A percentile compares a stretch with the other conserved stretches of the same genome.
These are phyloP conservation scores for Aegilops longissima DNA, from an alignment of 176 grass and related monocot genomes.

Conservation along the genomic window DNA sequence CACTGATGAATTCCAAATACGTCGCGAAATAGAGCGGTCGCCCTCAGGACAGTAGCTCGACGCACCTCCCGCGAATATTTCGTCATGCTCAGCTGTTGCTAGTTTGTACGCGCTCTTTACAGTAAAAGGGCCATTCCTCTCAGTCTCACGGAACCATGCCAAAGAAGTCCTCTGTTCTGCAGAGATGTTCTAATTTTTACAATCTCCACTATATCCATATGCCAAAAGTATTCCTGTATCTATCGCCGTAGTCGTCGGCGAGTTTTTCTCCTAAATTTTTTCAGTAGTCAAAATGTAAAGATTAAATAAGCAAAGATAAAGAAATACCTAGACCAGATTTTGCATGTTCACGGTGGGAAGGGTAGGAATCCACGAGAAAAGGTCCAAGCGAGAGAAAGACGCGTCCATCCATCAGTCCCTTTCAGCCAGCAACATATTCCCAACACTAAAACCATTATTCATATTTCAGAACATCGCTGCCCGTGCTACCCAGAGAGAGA, in stretches of 20 bases:
- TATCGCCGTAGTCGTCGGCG: neutral
- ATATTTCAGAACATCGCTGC: neutral
- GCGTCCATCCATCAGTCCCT: conserved; percentile 11
- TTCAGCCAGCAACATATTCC: conserved; percentile 24
- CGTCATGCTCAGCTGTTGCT: too few relatives aligned
- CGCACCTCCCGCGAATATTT: too few relatives aligned
- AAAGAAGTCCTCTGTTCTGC: too few relatives aligned
- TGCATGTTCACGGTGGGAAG: neutral
- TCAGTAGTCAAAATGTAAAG: neutral
- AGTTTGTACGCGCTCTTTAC: too few relatives aligned
- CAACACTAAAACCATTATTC: neutral
- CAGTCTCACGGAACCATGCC: too few relatives aligned
- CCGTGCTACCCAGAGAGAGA: conserved; percentile 7
- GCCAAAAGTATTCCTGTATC: too few relatives aligned
- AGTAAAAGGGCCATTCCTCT: too few relatives aligned
- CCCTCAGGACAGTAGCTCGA: too few relatives aligned
- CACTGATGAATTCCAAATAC: too few relatives aligned
- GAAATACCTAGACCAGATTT: neutral
- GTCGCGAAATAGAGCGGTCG: too few relatives aligned
- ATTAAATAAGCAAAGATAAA: neutral
- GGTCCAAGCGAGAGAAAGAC: neutral
- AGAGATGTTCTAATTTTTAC: too few relatives aligned
- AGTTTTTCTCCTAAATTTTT: neutral
- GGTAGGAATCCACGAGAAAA: neutral
- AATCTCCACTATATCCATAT: too few relatives aligned